Evolutionary conservation across 768 basidiomycete species (phyloP).

Genomic region (Imleria badia): DNA sequence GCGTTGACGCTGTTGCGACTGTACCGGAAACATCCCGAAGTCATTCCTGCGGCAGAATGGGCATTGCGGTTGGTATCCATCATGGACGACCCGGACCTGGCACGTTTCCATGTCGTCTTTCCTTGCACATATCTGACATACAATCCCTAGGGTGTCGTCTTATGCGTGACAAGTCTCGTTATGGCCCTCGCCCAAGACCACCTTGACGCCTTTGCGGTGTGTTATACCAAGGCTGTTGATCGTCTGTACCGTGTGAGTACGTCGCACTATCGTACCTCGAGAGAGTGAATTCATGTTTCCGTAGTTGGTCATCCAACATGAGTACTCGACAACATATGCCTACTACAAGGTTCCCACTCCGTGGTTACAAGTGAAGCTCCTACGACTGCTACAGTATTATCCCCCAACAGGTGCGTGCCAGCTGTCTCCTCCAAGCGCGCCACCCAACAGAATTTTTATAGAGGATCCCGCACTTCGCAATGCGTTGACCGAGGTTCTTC

Average conservation of each 20-base stretch:
- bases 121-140: neutral
- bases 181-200: constrained; percentile 95
- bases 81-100: constrained; percentile 92
- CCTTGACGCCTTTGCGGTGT: constrained; percentile 85
- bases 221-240: constrained; percentile 93
- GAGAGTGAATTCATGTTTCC: constrained; percentile 4
- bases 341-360: constrained; percentile 98
- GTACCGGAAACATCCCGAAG: constrained; percentile 94
- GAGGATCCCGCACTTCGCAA: constrained; percentile 81
- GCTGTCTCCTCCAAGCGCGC: neutral
- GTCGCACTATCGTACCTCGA: neutral
- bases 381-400: constrained; percentile 93
- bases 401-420: constrained; percentile 77
- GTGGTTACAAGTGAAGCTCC: constrained; percentile 95
- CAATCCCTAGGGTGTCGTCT: constrained; percentile 75
- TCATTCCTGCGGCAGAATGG: constrained; percentile 94
- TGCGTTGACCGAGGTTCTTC: constrained; percentile 78
- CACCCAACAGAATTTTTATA: constrained; percentile 31
- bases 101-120: constrained; percentile 30
- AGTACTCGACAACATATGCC: constrained; percentile 85
- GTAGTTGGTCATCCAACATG: constrained; percentile 88
- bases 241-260: constrained; percentile 71
- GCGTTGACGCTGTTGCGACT: constrained; percentile 89
- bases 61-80: constrained; percentile 91
- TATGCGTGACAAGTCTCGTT: constrained; percentile 91